Evolutionary conservation across 1,139 yeast species (phyloP).

Genomic region (Pichia sp.): DNA sequence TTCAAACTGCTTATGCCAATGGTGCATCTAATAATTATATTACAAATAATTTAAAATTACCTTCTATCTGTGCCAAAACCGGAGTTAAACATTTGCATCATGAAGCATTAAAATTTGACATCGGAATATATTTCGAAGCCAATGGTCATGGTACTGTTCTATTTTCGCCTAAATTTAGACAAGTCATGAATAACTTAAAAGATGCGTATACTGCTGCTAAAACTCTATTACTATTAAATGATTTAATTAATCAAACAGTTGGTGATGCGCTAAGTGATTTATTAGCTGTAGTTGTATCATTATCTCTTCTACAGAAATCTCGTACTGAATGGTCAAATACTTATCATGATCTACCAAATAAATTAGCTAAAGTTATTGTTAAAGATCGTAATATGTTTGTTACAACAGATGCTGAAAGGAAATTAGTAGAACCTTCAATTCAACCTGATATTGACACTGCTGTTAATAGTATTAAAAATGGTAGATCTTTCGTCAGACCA

Average conservation of each 20-base stretch:
- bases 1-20: slow-evolving; percentile 97
- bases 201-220: slow-evolving; percentile 27
- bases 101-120: slow-evolving; percentile 73
- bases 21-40: slow-evolving; percentile 82
- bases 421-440: slow-evolving; percentile 62
- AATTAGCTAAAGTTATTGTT: slow-evolving; percentile 72
- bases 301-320: slow-evolving; percentile 34
- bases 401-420: slow-evolving; percentile 89
- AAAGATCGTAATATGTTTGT: slow-evolving; percentile 71
- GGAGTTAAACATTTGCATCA: slow-evolving; percentile 95
- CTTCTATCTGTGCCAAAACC: slow-evolving; percentile 86
- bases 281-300: slow-evolving; percentile 64
- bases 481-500: slow-evolving; percentile 91
- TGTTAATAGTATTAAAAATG: slow-evolving; percentile 45
- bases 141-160: slow-evolving; percentile 98
- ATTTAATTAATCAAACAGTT: slow-evolving; percentile 87
- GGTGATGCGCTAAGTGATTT: slow-evolving; percentile 96
- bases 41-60: slow-evolving; percentile 54
- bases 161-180: slow-evolving; percentile 56
- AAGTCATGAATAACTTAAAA: slow-evolving; percentile 19
- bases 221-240: slow-evolving; percentile 30
- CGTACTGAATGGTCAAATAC: slow-evolving; percentile 72
- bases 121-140: slow-evolving; percentile 95
- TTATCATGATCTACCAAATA: slow-evolving; percentile 83
- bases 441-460: slow-evolving; percentile 65